These are phyloP conservation scores for Diatrype stigma DNA, from an alignment of 2,329 filamentous ascomycete genomes.

Conservation along the genomic window DNA sequence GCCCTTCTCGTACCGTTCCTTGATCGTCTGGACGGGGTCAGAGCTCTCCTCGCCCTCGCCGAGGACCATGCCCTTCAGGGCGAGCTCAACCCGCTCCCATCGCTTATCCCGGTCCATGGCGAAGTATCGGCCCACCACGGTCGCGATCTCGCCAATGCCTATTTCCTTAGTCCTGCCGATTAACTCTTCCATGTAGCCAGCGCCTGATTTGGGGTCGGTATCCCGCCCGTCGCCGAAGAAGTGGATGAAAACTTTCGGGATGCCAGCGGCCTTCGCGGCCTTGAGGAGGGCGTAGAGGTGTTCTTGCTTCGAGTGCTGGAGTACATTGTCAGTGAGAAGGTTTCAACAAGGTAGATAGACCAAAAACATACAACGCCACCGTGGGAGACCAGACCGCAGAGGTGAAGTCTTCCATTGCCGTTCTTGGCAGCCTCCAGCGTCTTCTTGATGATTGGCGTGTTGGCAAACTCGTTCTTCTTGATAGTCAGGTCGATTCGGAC, in stretches of 20 bases:
- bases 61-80: slow-evolving; percentile 77
- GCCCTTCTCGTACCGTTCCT: slow-evolving; percentile 79
- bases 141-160: slow-evolving; percentile 81
- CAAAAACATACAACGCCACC: slow-evolving; percentile 70
- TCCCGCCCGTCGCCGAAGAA: slow-evolving; percentile 98
- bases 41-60: slow-evolving; percentile 83
- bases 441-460: slow-evolving; percentile 71
- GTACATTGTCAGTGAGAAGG: slow-evolving; percentile 9
- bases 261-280: slow-evolving; percentile 81
- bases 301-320: slow-evolving; percentile 84
- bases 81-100: slow-evolving; percentile 92
- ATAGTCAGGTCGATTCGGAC: slow-evolving; percentile 93
- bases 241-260: slow-evolving; percentile 95
- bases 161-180: slow-evolving; percentile 78
- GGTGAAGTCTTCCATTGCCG: slow-evolving; percentile 86
- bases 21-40: slow-evolving; percentile 82
- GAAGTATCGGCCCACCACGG: slow-evolving; percentile 93
- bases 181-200: slow-evolving; percentile 82
- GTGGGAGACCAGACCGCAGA: slow-evolving; percentile 88
- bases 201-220: slow-evolving; percentile 92
- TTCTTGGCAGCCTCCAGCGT: slow-evolving; percentile 77
- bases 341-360: background rate
- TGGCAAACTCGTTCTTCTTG: slow-evolving; percentile 76
- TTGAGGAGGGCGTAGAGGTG: slow-evolving; percentile 85
- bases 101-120: slow-evolving; percentile 99